A percentile compares a stretch with the other conserved stretches of the same genome.
Evolutionary conservation across 371 early-diverging fungal genomes (phyloP).

Genomic region (Massospora cicadina): DNA sequence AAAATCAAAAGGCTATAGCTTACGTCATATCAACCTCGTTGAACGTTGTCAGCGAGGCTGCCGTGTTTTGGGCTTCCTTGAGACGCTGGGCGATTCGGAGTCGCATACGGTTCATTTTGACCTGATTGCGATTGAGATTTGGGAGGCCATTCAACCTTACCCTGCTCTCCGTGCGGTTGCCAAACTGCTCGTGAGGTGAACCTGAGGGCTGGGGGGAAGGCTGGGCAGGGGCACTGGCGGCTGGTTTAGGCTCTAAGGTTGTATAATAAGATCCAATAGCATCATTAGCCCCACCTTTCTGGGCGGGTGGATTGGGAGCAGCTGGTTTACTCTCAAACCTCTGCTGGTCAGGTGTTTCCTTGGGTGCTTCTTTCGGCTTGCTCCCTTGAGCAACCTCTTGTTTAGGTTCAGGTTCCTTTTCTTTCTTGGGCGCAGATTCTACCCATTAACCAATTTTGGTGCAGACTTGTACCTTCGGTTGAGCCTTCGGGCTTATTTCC

Average conservation of each 20-base stretch:
- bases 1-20: neutral
- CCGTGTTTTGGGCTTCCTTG: constrained; percentile 91
- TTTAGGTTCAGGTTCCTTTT: constrained; percentile 23
- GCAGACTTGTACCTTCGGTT: neutral
- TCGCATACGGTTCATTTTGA: constrained; percentile 97
- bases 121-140: constrained; percentile 21
- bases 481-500: constrained; percentile 47
- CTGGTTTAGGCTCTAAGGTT: constrained; percentile 14
- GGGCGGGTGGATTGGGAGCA: too few species aligned
- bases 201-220: constrained; percentile 18
- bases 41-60: constrained; percentile 94
- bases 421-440: constrained; percentile 11
- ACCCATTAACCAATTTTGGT: too few species aligned
- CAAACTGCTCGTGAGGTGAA: constrained; percentile 12
- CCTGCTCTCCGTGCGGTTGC: constrained; percentile 8
- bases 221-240: constrained; percentile 20
- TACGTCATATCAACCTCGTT: constrained; percentile 93
- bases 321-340: constrained; percentile 19
- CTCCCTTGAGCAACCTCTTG: constrained; percentile 22
- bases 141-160: neutral
- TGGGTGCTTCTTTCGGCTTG: constrained; percentile 16
- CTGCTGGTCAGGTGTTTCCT: constrained; percentile 22
- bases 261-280: too few species aligned
- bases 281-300: neutral
- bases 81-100: constrained; percentile 79